Base-by-base conservation (phyloP, 805 yeast species). In the Teunomyces cretensis region DNA sequence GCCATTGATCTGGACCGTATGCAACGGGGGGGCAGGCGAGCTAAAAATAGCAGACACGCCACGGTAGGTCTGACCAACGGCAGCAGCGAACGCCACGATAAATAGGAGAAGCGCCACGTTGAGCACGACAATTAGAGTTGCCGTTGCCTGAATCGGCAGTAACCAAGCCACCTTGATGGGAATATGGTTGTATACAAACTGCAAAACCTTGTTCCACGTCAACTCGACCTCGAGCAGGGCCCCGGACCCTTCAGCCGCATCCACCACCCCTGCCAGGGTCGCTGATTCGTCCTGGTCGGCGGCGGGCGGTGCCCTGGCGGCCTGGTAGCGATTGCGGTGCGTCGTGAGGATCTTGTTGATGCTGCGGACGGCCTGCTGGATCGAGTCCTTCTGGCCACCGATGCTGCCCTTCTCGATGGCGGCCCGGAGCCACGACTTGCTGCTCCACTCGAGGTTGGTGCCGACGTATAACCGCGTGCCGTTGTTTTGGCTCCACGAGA, bases 321-420 rank as follows among this genome's bases (percentile, higher is more conserved):
- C 8, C 9, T 8, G n/a, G 38, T 22, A 35, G 28, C 27, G 28
- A n/a, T n/a, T 22, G 9, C 27, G 22, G 22, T 22, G 27, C 16
- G 46, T 8, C 45, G 53, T 8, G 42, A 76, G 47, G 35, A 71
- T 65, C 19, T 61, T 65, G 47, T 70, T 75, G 33, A 85, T 51
- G 43, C 78, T 80, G 7, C 68, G 70, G 5, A 80, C 65, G 53
- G 82, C 46, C 1, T 68, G 65, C 42, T 72, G 74, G 15, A 86
- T 78, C 3, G 83, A 83, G 4, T 79, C 83, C 44, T 77, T 78
- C 49, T 87, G 91, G 9, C 92, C 94, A 33, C 80, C 80, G 52
- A 82, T 78, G 2, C 90, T 73, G 42, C 88, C 89, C 46, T 77
- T 84, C 57, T 87, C 94, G 48, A 87, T 81, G 0, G 88, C 84